These are phyloP conservation scores for Arabidopsis thaliana DNA, from an alignment of 345 rosid species.

Conservation along the genomic window DNA sequence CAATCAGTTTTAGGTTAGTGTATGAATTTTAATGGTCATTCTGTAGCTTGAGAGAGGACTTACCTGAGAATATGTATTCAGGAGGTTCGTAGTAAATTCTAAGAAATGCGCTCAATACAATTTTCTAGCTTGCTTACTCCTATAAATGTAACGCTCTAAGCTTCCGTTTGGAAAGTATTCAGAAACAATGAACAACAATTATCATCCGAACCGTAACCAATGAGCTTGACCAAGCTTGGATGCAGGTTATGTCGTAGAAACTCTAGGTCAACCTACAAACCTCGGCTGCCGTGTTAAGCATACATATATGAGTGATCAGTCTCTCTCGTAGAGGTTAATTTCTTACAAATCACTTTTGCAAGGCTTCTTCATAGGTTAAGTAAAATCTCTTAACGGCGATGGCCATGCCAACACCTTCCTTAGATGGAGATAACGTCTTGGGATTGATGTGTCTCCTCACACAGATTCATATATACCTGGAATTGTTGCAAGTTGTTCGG, in stretches of 20 bases:
- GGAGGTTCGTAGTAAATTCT: neutral
- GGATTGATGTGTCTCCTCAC: conserved; percentile 4
- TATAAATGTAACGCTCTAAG: neutral
- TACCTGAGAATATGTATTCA: neutral
- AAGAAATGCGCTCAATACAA: too few relatives aligned
- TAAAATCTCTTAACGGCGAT: neutral
- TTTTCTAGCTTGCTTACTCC: neutral
- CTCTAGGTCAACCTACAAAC: neutral
- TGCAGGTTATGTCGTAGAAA: conserved; percentile 10
- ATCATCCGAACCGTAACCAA: conserved; percentile 9
- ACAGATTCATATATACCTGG: neutral
- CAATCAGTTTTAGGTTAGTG: neutral
- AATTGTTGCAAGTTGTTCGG: neutral
- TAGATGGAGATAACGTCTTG: conserved; percentile 5
- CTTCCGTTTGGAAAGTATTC: conserved; percentile 20
- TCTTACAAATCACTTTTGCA: conserved; percentile 22
- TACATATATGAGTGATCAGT: neutral
- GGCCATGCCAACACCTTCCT: neutral
- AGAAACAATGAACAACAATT: neutral
- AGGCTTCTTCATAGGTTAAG: neutral
- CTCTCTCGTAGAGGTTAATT: too few relatives aligned
- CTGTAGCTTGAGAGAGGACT: neutral
- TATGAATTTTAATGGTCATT: neutral
- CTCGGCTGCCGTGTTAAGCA: neutral
- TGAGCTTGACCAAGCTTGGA: neutral